Base-by-base conservation (phyloP, 176 grass and related monocot species). In the Zoysia japonica region DNA sequence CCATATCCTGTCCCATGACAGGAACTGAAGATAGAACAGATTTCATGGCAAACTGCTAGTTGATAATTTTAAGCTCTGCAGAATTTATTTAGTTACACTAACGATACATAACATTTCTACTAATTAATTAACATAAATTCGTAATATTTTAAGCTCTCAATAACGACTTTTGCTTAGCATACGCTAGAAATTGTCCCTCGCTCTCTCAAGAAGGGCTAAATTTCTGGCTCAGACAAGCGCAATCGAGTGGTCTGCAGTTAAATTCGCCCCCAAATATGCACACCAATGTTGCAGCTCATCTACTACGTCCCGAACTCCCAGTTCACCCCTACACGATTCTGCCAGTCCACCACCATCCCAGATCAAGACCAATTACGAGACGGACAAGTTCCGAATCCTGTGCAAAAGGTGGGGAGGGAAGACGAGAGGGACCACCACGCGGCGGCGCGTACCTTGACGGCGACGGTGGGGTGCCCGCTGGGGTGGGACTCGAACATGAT, bases 391-490 rank as follows among this genome's bases (percentile, higher is more conserved):
- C 20, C 78, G 53, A 83, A 11, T 12, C 4, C 56, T 19, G 17
- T 46, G 42, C 46, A 11, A 28, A 45, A 2, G 11, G 28, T 28
- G 28, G 28, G 28, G 28, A 28, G 28, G 28, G 28, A 28, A 28
- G 28, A 28, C 59, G 28, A 41, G 16, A 45, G 14, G 28, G n/a
- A n/a, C 45, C 9, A 35, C 17, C 12, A 11, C 5, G 45, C 3
- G 5, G 28, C 20, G 1, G n/a, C 36, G 40, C 11, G 61, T 82
- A 98, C 95, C 90, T 93, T 93, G 75, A 87, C 90, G 9, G 85
- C 83, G 61, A 98, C 87, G 38, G 92, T 94, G 48, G 95, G 92
- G 20, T 90, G 86, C 12, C 67, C 64, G 51, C 47, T 57, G 28
- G 81, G 61, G 81, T 80, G 88, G 49, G 80, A 69, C 50, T 99